Evolutionary conservation across 805 yeast genomes (phyloP), one percentile per base, ranked within the genome.

Genomic region (Maudiozyma bulderi): DNA sequence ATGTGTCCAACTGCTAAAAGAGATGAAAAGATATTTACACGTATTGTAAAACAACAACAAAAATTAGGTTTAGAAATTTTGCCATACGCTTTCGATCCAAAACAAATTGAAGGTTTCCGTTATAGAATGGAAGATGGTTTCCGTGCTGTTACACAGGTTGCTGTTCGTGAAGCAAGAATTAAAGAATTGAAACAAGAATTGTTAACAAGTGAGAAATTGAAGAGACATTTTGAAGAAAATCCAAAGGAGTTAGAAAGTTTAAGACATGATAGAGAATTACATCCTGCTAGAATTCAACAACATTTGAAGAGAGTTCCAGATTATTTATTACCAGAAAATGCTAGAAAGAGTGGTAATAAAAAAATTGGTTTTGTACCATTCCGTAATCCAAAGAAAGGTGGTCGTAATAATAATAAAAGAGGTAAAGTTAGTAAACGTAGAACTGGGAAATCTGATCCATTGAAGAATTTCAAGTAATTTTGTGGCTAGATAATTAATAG

Each of bases 111-210:
- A 62, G 93, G 93, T 28, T 93, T 93, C 77, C 80, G 98, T 60
- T 93, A 93, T 67, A 82, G 99, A 75, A 82, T 88, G 72, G 97
- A 93, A 60, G 99, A 93, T 69, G 96, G 96, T 0, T 93, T 91
- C 71, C 79, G 98, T 69, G 86, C 98, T 0, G 95, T 93, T 28
- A 93, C 99, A 0, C 80, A 80, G 50, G 82, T 84, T 8, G 86
- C 96, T 0, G 80, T 93, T 29, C 81, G 97, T 67, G 97, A 93
- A 61, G 98, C 98, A 0, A 78, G 98, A 60, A 77, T 89, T 50
- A 85, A 81, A 65, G 99, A 93, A 63, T 75, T 91, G 65, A 86
- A 86, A 65, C 78, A 82, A 56, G 98, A 93, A 67, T 73, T 93
- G 64, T 72, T 93, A 53, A 80, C 91, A 42, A 86, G 95, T 57